phyloP scores from a whole-genome alignment of 1,139 yeast genomes.

The Entelexis paramagnoliae region DNA sequence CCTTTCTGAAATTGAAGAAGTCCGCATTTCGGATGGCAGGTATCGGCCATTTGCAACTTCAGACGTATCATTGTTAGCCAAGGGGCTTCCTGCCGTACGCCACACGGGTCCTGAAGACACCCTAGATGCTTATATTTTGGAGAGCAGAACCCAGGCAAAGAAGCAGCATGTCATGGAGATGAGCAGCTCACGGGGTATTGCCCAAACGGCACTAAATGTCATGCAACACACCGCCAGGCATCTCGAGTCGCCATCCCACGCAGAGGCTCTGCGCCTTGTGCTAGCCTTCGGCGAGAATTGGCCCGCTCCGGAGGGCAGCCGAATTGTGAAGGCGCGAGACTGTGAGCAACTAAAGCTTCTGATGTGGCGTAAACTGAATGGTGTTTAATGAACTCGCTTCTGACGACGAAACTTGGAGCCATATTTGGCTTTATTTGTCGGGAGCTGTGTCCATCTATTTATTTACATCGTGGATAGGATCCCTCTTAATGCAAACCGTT shows the following conservation, averaged over 20 bases:
- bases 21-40: conserved; percentile 38
- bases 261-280: conserved; percentile 31
- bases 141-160: background rate
- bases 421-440: too few species aligned
- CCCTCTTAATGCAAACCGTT: too few species aligned
- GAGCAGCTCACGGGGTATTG: background rate
- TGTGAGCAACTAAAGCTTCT: conserved; percentile 9
- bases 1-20: conserved; percentile 39
- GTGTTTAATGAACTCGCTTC: background rate
- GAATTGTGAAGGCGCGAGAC: conserved; percentile 8
- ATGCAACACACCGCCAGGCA: background rate
- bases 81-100: conserved; percentile 5
- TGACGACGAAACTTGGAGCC: too few species aligned
- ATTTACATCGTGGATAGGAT: too few species aligned
- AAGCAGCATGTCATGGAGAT: background rate
- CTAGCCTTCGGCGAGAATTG: conserved; percentile 48
- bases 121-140: conserved; percentile 7
- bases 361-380: background rate
- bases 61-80: background rate
- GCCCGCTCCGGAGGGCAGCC: conserved; percentile 17
- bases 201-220: background rate
- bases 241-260: background rate
- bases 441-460: too few species aligned
- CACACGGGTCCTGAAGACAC: conserved; percentile 4
- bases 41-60: conserved; percentile 6